A percentile compares a stretch with the other conserved stretches of the same genome.
Conservation (phyloP, 2,329 filamentous ascomycete species). For the Ophidiomyces ophidiicola region DNA sequence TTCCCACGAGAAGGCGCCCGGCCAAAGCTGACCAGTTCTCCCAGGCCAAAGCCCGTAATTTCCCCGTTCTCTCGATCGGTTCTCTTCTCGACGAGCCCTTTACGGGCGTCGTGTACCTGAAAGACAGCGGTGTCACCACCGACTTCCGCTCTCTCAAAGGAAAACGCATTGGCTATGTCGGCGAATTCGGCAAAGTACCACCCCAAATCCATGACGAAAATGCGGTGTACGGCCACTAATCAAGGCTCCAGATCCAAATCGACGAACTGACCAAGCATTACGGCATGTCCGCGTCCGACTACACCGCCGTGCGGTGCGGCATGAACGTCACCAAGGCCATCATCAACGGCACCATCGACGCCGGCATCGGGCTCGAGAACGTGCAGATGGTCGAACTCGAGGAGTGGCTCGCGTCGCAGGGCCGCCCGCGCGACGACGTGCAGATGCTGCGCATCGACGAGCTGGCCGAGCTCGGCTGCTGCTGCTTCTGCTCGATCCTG, state of each 20-base stretch:
- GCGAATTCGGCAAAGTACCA: conserved; percentile 59
- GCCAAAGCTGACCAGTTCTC: neutral
- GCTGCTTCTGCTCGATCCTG: conserved; percentile 71
- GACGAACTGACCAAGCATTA: conserved; percentile 70
- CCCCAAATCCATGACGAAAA: neutral
- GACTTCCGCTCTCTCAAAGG: conserved; percentile 65
- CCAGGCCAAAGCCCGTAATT: conserved; percentile 61
- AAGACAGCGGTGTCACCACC: conserved; percentile 58
- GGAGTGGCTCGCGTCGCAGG: conserved; percentile 56
- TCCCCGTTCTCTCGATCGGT: conserved; percentile 60
- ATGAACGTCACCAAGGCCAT: conserved; percentile 73
- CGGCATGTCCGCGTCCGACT: conserved; percentile 59
- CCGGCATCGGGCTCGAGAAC: conserved; percentile 66
- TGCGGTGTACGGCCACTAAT: neutral
- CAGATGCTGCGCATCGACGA: conserved; percentile 74
- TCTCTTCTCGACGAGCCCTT: conserved; percentile 70
- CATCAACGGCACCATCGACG: conserved; percentile 59
- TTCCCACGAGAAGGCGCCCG: neutral
- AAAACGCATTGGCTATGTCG: conserved; percentile 67
- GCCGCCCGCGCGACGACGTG: conserved; percentile 53
- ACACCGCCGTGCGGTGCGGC: conserved; percentile 64
- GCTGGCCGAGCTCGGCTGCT: conserved; percentile 66
- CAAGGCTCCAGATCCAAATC: conserved; percentile 54
- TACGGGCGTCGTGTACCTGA: conserved; percentile 66
- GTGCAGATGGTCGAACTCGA: conserved; percentile 74